Conservation (phyloP, 2,329 filamentous ascomycete species). For the Boeremia exigua region DNA sequence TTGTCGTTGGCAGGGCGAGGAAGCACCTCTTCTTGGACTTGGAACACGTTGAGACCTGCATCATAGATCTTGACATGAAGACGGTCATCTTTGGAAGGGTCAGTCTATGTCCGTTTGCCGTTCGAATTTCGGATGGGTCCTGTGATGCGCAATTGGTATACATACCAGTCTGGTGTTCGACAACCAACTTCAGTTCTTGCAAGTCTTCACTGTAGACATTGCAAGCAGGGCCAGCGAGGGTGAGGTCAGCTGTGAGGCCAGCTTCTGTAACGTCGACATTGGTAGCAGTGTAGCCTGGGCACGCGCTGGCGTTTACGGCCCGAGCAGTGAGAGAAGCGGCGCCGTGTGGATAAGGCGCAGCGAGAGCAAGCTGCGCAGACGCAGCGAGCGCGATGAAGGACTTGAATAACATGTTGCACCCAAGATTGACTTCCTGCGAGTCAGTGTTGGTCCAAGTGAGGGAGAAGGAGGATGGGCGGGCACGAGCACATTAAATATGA, state of each 20-base stretch:
- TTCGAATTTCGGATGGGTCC: not conserved
- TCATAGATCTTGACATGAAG: constrained; percentile 79
- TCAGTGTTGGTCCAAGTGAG: not conserved
- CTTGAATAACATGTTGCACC: constrained; percentile 26
- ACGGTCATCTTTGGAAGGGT: constrained; percentile 61
- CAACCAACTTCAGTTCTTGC: constrained; percentile 61
- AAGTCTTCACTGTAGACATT: constrained; percentile 67
- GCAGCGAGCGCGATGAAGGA: constrained; percentile 25
- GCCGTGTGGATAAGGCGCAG: constrained; percentile 23
- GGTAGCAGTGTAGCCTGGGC: constrained; percentile 72
- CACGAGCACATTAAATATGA: constrained; percentile 10
- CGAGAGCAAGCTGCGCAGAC: constrained; percentile 21
- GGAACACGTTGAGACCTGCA: constrained; percentile 71
- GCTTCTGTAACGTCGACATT: constrained; percentile 61
- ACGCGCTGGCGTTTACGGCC: constrained; percentile 54
- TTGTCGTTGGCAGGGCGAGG: constrained; percentile 61
- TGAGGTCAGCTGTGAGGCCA: constrained; percentile 72
- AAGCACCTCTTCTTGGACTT: constrained; percentile 73
- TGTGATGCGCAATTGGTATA: not conserved
- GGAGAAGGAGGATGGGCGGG: not conserved
- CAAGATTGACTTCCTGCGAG: constrained; percentile 2
- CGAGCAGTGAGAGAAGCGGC: constrained; percentile 9
- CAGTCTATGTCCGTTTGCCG: not conserved
- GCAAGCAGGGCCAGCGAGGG: constrained; percentile 70
- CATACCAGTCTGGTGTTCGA: constrained; percentile 67